These are phyloP conservation scores for Ascochyta clinopodiicola DNA, from an alignment of 2,329 filamentous ascomycete species.

Conservation along the genomic window DNA sequence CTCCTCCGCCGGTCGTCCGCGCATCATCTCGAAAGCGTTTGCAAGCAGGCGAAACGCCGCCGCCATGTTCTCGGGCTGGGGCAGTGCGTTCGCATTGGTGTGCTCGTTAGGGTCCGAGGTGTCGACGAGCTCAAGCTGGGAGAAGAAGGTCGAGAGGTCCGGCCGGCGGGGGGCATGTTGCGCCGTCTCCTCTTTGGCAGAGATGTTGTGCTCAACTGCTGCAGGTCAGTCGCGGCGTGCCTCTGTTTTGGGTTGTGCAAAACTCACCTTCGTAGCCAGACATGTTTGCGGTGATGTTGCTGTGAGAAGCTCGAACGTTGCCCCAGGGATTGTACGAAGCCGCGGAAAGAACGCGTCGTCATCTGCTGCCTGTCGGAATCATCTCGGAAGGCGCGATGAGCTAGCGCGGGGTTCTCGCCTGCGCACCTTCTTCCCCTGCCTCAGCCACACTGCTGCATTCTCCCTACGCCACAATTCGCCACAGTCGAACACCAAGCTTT, in stretches of 20 bases:
- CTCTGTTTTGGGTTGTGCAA: not conserved
- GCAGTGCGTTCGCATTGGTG: conserved; percentile 64
- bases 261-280: conserved; percentile 56
- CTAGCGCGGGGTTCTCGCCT: conserved; percentile 8
- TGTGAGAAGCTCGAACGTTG: conserved; percentile 2
- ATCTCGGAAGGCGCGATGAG: not conserved
- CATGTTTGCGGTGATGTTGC: conserved; percentile 40
- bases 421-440: not conserved
- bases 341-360: conserved; percentile 14
- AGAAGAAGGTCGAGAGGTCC: conserved; percentile 71
- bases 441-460: conserved; percentile 7
- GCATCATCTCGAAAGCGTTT: conserved; percentile 67
- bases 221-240: conserved; percentile 25
- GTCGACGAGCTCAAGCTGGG: conserved; percentile 64
- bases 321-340: conserved; percentile 4
- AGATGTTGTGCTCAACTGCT: conserved; percentile 58
- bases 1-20: conserved; percentile 47
- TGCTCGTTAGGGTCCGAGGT: conserved; percentile 59
- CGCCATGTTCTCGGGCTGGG: conserved; percentile 66
- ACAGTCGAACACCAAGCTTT: not conserved
- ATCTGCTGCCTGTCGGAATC: conserved; percentile 14
- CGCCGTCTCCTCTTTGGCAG: conserved; percentile 44
- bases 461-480: not conserved
- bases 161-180: conserved; percentile 60
- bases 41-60: conserved; percentile 66